These are phyloP conservation scores for Xylaria hypoxylon DNA, from an alignment of 2,329 filamentous ascomycete genomes.

Conservation along the genomic window DNA sequence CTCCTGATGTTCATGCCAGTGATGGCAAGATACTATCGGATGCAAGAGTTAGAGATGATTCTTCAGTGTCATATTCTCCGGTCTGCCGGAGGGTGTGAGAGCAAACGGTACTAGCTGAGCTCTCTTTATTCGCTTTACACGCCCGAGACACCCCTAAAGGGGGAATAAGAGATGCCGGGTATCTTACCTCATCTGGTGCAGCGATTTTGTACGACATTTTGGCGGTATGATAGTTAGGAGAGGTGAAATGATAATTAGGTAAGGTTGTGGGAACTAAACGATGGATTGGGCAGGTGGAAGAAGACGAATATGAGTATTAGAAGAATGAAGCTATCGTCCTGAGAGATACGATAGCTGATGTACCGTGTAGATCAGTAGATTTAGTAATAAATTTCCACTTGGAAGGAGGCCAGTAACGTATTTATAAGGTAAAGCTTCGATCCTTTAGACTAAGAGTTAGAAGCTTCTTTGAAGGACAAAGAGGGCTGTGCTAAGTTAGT, in stretches of 20 bases:
- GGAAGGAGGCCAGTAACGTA: background rate
- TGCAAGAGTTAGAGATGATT: conserved; percentile 62
- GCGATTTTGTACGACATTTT: conserved; percentile 61
- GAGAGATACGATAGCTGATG: conserved; percentile 5
- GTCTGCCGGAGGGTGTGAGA: background rate
- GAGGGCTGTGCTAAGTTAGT: conserved; percentile 15
- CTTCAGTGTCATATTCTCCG: background rate
- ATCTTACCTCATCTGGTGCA: conserved; percentile 71
- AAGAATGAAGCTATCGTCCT: background rate
- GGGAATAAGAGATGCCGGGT: background rate
- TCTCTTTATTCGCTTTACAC: background rate
- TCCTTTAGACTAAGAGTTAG: background rate
- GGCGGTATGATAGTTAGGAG: conserved; percentile 6
- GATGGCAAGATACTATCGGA: conserved; percentile 85
- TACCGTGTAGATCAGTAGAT: background rate
- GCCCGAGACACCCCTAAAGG: background rate
- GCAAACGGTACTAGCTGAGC: background rate
- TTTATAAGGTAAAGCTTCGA: conserved; percentile 13
- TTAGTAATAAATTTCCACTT: background rate
- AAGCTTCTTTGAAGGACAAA: background rate
- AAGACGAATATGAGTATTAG: background rate
- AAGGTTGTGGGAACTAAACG: too few species aligned
- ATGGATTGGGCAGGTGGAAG: background rate
- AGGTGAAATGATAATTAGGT: background rate
- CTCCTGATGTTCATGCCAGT: conserved; percentile 81